Evolutionary conservation across 495 filamentous ascomycete genomes (phyloP).

Genomic region (Hypoxylon lienhwacheense): DNA sequence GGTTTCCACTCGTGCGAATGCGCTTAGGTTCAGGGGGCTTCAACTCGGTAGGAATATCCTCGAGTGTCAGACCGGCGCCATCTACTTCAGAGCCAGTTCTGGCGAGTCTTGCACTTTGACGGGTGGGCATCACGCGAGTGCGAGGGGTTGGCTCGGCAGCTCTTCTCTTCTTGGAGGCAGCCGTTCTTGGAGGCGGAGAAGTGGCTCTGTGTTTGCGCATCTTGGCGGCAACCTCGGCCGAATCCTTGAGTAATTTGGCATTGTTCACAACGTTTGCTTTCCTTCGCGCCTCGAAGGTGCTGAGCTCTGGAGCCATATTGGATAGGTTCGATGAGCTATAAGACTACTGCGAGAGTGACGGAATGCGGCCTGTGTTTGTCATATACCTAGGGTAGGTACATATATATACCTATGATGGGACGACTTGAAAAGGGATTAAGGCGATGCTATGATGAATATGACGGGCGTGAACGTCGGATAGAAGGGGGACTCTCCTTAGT

Average conservation of each 20-base stretch:
- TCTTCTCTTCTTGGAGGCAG: constrained; percentile 35
- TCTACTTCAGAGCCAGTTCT: constrained; percentile 48
- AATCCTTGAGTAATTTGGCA: constrained; percentile 49
- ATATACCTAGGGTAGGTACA: no score
- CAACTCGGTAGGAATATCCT: constrained; percentile 35
- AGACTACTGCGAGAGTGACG: no score
- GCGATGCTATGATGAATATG: no score
- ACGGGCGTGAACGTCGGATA: no score
- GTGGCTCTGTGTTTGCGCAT: constrained; percentile 41
- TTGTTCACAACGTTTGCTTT: constrained; percentile 53
- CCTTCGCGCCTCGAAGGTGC: constrained; percentile 53
- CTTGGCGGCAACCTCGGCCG: constrained; percentile 44
- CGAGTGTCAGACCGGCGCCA: constrained; percentile 28
- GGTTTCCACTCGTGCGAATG: constrained; percentile 50
- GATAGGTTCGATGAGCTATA: not conserved
- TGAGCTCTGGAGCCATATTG: constrained; percentile 42
- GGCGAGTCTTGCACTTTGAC: constrained; percentile 56
- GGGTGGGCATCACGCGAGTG: constrained; percentile 45
- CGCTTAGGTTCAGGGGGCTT: constrained; percentile 45
- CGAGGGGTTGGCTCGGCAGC: constrained; percentile 33
- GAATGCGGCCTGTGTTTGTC: no score
- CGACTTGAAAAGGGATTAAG: no score
- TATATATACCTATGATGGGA: no score
- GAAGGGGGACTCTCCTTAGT: no score
- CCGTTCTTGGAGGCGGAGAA: constrained; percentile 28